Evolutionary conservation across 257 asterid genomes (phyloP).

Genomic region (Hygrophila difformis): DNA sequence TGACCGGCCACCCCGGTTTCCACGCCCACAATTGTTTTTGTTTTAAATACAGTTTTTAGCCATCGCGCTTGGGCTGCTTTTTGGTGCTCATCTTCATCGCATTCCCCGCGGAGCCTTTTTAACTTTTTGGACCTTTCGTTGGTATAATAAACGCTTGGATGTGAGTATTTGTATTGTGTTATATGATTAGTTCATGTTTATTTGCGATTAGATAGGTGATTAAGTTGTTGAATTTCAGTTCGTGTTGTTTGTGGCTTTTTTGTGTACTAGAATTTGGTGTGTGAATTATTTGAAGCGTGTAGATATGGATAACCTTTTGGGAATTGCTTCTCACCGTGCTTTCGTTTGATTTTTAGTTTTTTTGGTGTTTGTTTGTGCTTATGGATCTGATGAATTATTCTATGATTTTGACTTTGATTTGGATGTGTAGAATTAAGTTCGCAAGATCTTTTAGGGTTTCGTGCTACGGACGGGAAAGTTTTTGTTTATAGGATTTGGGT

Average conservation of each 20-base stretch:
- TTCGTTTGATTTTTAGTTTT: not conserved
- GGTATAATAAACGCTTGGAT: not conserved
- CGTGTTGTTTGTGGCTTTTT: not conserved
- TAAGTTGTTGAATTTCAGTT: not conserved
- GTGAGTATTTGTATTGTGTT: constrained; percentile 1
- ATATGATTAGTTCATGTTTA: not conserved
- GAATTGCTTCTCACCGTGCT: not conserved
- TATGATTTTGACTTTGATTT: constrained; percentile 10
- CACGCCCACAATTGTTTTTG: not conserved
- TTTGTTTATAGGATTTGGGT: not conserved
- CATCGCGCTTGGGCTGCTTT: too few species aligned
- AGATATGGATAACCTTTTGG: not conserved
- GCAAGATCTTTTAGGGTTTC: constrained; percentile 15
- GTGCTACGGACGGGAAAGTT: constrained; percentile 4
- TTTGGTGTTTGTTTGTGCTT: constrained; percentile 3
- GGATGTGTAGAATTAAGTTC: not conserved
- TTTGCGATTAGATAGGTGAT: not conserved
- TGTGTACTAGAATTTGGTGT: not conserved
- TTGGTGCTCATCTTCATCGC: constrained; percentile 1
- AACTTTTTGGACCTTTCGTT: not conserved
- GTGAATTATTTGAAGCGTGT: not conserved
- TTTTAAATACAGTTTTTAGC: constrained; percentile 1
- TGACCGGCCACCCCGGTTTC: constrained; percentile 11
- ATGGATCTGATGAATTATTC: constrained; percentile 5
- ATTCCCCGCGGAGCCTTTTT: constrained; percentile 3